phyloP scores from a whole-genome alignment of 2,329 filamentous ascomycete species.

The Pseudocercospora crystallina region DNA sequence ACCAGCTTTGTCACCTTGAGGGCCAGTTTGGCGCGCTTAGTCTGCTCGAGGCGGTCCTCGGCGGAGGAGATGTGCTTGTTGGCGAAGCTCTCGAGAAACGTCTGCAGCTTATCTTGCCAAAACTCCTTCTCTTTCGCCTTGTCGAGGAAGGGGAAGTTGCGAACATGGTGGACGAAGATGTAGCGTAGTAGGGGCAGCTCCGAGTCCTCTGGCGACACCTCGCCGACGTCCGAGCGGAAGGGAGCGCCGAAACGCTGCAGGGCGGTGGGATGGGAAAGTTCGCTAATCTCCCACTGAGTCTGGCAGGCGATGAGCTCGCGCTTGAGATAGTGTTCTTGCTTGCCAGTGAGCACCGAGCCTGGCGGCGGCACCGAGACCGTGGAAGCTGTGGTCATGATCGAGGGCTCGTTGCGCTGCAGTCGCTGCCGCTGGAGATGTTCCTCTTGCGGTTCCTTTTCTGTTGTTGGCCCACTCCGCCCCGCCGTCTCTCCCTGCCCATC shows the following conservation, averaged over 20 bases:
- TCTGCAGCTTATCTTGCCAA: constrained; percentile 97
- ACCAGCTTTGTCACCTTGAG: constrained; percentile 93
- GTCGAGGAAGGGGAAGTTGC: constrained; percentile 96
- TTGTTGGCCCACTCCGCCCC: too few relatives aligned
- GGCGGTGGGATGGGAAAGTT: constrained; percentile 92
- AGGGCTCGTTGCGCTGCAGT: constrained; percentile 26
- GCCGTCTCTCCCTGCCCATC: constrained; percentile 12
- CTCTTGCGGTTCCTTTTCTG: neutral
- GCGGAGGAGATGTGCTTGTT: constrained; percentile 96
- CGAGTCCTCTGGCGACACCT: constrained; percentile 89
- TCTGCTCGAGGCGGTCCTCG: constrained; percentile 92
- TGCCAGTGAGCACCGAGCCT: constrained; percentile 74
- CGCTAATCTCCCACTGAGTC: constrained; percentile 83
- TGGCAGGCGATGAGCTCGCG: constrained; percentile 89
- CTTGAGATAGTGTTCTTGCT: constrained; percentile 98
- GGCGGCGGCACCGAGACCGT: constrained; percentile 50
- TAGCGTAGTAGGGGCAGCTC: constrained; percentile 91
- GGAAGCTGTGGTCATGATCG: constrained; percentile 35
- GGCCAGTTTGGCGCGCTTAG: constrained; percentile 88
- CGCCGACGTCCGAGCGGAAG: constrained; percentile 87
- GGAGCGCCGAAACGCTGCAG: constrained; percentile 93
- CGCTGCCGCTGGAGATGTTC: constrained; percentile 21
- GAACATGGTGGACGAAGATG: constrained; percentile 97
- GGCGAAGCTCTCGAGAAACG: constrained; percentile 95
- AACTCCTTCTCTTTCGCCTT: constrained; percentile 98